Percentiles rank a stretch among this genome's conserved stretches.
Conservation (phyloP, 805 yeast species). For the Blastobotrys chiropterorum region DNA sequence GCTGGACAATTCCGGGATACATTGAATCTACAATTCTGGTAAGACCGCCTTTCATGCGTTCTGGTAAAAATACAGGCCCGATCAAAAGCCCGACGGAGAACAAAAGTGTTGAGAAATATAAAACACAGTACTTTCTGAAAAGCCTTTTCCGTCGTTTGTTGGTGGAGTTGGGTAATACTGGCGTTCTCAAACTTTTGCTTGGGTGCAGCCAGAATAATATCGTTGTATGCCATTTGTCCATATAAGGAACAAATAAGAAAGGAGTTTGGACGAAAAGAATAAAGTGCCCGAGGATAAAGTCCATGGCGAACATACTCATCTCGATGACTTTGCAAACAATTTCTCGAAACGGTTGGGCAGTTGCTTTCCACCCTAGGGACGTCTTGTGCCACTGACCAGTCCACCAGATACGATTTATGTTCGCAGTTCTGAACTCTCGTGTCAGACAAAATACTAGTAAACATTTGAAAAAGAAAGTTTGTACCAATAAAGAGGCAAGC, state of each 20-base stretch:
- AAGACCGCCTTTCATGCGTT: conserved; percentile 1
- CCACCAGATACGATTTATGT: conserved; percentile 67
- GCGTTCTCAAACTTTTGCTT: conserved; percentile 76
- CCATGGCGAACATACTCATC: conserved; percentile 84
- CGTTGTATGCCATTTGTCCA: conserved; percentile 87
- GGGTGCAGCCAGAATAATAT: conserved; percentile 96
- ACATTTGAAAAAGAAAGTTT: conserved; percentile 49
- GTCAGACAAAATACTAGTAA: conserved; percentile 47
- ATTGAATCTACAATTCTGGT: conserved; percentile 20
- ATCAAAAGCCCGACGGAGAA: conserved; percentile 61
- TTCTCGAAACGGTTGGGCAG: conserved; percentile 83
- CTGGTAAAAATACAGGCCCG: conserved; percentile 64
- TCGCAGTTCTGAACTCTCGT: conserved; percentile 54
- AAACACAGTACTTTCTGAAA: conserved; percentile 71
- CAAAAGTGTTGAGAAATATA: conserved; percentile 55
- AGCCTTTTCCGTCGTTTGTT: conserved; percentile 64
- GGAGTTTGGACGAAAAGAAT: conserved; percentile 79
- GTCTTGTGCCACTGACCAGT: conserved; percentile 43
- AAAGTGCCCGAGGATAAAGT: conserved; percentile 78
- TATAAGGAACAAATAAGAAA: conserved; percentile 64
- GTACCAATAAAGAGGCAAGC: conserved; percentile 49
- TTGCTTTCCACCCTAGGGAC: conserved; percentile 75
- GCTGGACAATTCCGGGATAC: conserved; percentile 31
- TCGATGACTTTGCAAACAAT: conserved; percentile 79
- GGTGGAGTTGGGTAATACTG: conserved; percentile 77